Evolutionary conservation across 1,284 basidiomycete genomes (phyloP).

Genomic region (Rhodotorula glutinis): DNA sequence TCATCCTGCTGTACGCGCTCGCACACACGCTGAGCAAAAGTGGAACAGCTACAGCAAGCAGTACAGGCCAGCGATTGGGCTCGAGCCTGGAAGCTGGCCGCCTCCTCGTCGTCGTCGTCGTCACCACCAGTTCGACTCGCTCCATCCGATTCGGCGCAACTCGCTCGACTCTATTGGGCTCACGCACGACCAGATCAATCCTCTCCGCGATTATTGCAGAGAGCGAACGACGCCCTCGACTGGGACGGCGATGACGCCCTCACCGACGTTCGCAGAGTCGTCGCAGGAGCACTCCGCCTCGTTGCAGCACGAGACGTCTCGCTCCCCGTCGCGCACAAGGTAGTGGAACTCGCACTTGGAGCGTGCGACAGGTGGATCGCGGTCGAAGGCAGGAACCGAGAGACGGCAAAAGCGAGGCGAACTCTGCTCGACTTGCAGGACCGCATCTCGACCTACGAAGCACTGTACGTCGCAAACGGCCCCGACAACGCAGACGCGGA

Average conservation of each 20-base stretch:
- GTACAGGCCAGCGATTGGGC: slow-evolving; percentile 18
- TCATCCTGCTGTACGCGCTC: too few species aligned
- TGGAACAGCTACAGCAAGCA: slow-evolving; percentile 16
- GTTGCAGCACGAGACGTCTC: background rate
- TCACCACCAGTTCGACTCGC: too few species aligned
- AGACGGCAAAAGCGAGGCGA: slow-evolving; percentile 14
- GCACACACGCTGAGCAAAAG: background rate
- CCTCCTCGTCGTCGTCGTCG: too few species aligned
- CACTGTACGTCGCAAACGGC: slow-evolving; percentile 18
- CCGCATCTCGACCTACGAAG: slow-evolving; percentile 31
- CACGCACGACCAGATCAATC: background rate
- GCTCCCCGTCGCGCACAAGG: background rate
- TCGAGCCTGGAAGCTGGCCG: slow-evolving; percentile 9
- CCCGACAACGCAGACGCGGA: background rate
- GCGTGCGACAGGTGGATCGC: slow-evolving; percentile 29
- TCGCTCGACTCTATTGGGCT: background rate
- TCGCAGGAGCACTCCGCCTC: background rate
- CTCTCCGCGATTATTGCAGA: background rate
- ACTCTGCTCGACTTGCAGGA: slow-evolving; percentile 33
- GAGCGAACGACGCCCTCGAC: background rate
- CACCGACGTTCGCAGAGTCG: background rate
- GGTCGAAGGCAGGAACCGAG: slow-evolving; percentile 26
- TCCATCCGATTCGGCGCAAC: too few species aligned
- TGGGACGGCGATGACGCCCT: background rate
- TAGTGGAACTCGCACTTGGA: background rate